A percentile compares a stretch with the other conserved stretches of the same genome.
phyloP scores from a whole-genome alignment of 2,329 filamentous ascomycete genomes.

The Diplodia corticola region DNA sequence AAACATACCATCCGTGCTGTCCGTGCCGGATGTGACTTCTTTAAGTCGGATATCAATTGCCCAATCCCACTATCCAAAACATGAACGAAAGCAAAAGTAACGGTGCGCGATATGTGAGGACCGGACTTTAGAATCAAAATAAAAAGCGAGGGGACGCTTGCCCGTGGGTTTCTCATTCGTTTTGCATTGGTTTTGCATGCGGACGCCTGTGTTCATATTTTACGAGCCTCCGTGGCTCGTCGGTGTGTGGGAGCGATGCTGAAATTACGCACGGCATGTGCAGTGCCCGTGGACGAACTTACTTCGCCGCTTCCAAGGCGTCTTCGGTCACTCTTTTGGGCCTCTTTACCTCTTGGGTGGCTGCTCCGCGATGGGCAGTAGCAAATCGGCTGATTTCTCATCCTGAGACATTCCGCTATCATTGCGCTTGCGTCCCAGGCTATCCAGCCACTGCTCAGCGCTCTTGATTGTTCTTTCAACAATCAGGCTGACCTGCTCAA shows the following conservation, averaged over 20 bases:
- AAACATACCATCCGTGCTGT: conserved; percentile 10
- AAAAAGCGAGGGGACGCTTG: background rate
- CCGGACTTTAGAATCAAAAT: background rate
- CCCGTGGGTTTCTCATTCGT: background rate
- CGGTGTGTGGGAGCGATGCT: background rate
- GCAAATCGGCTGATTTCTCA: conserved; percentile 1
- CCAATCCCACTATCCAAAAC: background rate
- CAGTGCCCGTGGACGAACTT: background rate
- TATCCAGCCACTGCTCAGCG: conserved; percentile 88
- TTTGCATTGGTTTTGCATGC: background rate
- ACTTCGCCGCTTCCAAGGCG: background rate
- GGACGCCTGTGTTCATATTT: background rate
- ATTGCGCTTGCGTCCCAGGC: conserved; percentile 55
- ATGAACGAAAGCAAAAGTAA: background rate
- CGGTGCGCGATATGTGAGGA: background rate
- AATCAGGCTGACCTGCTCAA: conserved; percentile 84
- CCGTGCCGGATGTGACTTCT: conserved; percentile 14
- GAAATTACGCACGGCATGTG: background rate
- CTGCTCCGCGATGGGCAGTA: background rate
- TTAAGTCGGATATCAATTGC: conserved; percentile 19
- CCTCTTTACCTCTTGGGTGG: background rate
- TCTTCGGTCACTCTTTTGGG: background rate
- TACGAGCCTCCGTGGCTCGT: background rate
- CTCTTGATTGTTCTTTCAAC: conserved; percentile 86
- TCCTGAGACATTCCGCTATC: background rate